Conservation (phyloP, 768 basidiomycete genomes). For the Lactarius hatsudake region DNA sequence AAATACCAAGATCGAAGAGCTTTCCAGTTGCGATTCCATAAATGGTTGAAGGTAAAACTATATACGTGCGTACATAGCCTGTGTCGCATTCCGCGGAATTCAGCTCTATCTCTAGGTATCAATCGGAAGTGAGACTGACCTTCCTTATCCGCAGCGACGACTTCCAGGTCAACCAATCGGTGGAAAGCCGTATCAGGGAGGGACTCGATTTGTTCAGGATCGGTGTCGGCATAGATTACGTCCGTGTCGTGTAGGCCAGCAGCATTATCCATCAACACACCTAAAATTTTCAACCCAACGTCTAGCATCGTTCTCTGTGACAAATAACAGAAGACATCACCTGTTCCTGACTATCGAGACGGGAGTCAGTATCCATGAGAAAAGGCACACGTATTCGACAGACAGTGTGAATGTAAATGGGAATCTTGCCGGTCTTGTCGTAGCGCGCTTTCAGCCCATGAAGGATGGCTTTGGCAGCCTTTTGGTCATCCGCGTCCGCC, state of each 20-base stretch:
- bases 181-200: conserved; percentile 47
- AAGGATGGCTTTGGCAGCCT: conserved; percentile 46
- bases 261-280: conserved; percentile 45
- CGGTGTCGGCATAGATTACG: conserved; percentile 48
- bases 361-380: neutral
- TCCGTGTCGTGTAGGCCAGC: conserved; percentile 40
- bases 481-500: conserved; percentile 49
- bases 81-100: neutral
- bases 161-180: conserved; percentile 48
- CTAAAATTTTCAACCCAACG: conserved; percentile 24
- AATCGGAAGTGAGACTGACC: conserved; percentile 34
- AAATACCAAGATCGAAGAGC: conserved; percentile 51
- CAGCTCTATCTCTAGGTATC: neutral
- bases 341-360: conserved; percentile 24
- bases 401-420: conserved; percentile 63
- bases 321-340: neutral
- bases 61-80: conserved; percentile 53
- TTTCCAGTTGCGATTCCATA: conserved; percentile 51
- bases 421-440: conserved; percentile 40
- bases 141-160: conserved; percentile 48
- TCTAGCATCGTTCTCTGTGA: neutral
- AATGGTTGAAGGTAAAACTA: conserved; percentile 55
- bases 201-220: conserved; percentile 44
- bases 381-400: conserved; percentile 25
- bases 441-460: conserved; percentile 50